Evolutionary conservation across 768 basidiomycete species (phyloP).

Genomic region (Phlebiopsis gigantea): DNA sequence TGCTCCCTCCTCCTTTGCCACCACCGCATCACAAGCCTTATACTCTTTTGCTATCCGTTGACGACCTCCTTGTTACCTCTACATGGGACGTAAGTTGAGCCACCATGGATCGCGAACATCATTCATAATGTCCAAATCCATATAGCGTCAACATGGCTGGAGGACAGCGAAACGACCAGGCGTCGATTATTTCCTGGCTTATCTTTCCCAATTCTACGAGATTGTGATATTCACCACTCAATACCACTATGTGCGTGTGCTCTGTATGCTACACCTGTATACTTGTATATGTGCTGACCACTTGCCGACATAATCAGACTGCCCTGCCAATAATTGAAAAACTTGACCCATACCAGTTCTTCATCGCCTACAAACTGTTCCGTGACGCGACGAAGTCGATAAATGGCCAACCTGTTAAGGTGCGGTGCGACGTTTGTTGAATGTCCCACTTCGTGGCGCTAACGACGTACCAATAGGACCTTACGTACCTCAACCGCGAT

Average conservation of each 20-base stretch:
- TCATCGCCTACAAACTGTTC: constrained; percentile 85
- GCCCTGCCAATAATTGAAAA: constrained; percentile 86
- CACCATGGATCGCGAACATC: not conserved
- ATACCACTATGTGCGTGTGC: constrained; percentile 72
- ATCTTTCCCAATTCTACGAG: constrained; percentile 97
- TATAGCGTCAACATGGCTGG: constrained; percentile 90
- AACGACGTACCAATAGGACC: constrained; percentile 47
- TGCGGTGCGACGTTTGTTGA: constrained; percentile 22
- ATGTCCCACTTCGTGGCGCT: not conserved
- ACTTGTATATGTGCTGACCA: constrained; percentile 3
- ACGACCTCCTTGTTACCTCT: constrained; percentile 87
- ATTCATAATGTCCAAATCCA: not conserved
- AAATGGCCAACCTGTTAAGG: constrained; percentile 84
- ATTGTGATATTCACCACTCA: constrained; percentile 94
- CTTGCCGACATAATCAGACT: constrained; percentile 46
- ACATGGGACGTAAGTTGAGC: constrained; percentile 85
- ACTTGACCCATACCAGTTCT: constrained; percentile 90
- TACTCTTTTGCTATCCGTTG: constrained; percentile 86
- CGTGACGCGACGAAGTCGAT: constrained; percentile 84
- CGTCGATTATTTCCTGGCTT: constrained; percentile 96
- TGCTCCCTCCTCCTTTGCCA: constrained; percentile 84
- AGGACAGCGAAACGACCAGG: constrained; percentile 96
- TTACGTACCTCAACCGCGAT: constrained; percentile 93
- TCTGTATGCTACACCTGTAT: too few species aligned
- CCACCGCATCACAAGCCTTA: constrained; percentile 84